Base-by-base conservation (phyloP, 192 early-diverging fungal species). In the Coemansia sp. region DNA sequence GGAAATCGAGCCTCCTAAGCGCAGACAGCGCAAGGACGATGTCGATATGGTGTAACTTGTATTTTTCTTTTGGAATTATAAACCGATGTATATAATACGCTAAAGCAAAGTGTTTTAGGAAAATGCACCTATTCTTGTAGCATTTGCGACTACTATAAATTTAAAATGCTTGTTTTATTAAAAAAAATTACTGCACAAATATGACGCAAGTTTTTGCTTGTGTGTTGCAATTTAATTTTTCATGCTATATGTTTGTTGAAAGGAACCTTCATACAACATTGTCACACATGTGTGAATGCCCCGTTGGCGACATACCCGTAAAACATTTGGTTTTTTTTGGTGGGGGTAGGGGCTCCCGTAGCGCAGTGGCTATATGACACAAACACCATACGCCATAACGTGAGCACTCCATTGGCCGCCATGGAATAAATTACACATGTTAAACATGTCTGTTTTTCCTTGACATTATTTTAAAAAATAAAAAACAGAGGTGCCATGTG, bases 1-100 rank as follows among this genome's bases (percentile, higher is more conserved):
- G 77, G 77, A 80, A 22, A 69, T 80, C 56, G 77, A 80, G 56
- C 73, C 73, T 12, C 77, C 77, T 16, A 67, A 73, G 42, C 72
- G 73, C 57, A 66, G 77, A 58, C 73, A 72, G 72, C 77, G 77
- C 54, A 71, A 36, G 31, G 73, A 72, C 25, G 67, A 72, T 25
- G 65, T 80, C 51, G 77, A 80, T 20, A 74, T 74, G 71, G 17
- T 34, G 3, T 55, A 30, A 31, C 8, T 55, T 7, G 5, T 45
- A 12, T 11, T 45, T n/a, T n/a, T n/a, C n/a, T n/a, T n/a, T n/a
- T n/a, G n/a, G 42, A 11, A 3, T 45, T 16, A 14, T 14, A 45
- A 45, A 11, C 42, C 16, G 5, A 11, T n/a, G 56, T 58, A 34
- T 58, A 34, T 18, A 58, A 38, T 11, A 58, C 18, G 7, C 10